phyloP scores from a whole-genome alignment of 23 red algal species.

The Gracilaria domingensis region DNA sequence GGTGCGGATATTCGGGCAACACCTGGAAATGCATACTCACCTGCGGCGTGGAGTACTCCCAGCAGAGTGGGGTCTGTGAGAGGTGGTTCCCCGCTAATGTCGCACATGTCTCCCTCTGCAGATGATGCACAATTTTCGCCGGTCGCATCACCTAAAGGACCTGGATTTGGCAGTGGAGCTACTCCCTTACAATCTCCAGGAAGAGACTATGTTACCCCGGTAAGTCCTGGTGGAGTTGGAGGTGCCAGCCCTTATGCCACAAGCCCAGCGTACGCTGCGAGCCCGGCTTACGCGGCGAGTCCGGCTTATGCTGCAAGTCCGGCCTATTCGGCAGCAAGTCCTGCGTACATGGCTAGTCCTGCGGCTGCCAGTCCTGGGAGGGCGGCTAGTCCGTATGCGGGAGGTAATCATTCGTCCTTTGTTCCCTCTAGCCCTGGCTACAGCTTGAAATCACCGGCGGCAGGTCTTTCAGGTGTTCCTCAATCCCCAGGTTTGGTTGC shows the following conservation, averaged over 20 bases:
- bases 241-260: constrained; percentile 35
- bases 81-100: constrained; percentile 43
- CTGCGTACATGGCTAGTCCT: constrained; percentile 64
- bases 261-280: constrained; percentile 28
- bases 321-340: constrained; percentile 55
- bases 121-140: constrained; percentile 78
- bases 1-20: constrained; percentile 52
- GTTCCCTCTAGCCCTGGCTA: constrained; percentile 42
- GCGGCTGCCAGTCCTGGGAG: constrained; percentile 27
- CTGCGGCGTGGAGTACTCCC: constrained; percentile 58
- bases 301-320: constrained; percentile 53
- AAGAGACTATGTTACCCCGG: constrained; percentile 43
- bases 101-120: constrained; percentile 63
- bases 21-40: constrained; percentile 76
- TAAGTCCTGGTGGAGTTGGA: constrained; percentile 33
- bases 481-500: constrained; percentile 57
- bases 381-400: constrained; percentile 34
- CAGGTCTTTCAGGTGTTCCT: constrained; percentile 42
- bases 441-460: constrained; percentile 61
- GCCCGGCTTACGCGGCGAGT: constrained; percentile 73
- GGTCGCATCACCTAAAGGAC: constrained; percentile 45
- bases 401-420: constrained; percentile 22
- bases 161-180: constrained; percentile 32
- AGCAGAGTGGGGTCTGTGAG: constrained; percentile 17
- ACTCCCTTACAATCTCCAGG: constrained; percentile 60